Evolutionary conservation across 2,329 filamentous ascomycete genomes (phyloP), one percentile per base, ranked within the genome.

Genomic region (Colletotrichum chlorophyti): DNA sequence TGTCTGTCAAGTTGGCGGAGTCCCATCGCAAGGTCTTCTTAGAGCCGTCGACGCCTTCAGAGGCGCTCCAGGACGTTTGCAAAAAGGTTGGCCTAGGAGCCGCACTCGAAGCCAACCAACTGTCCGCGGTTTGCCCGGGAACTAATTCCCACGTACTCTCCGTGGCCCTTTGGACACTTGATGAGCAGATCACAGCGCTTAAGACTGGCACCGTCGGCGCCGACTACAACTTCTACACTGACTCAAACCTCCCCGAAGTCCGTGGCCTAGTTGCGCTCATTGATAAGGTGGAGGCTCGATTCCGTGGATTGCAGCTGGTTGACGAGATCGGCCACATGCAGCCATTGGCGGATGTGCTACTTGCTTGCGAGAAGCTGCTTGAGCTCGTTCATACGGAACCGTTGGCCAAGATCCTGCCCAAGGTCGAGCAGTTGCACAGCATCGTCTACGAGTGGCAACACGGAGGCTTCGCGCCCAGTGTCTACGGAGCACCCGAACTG

Each of bases 381-480:
- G 83, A 88, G 52, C 85, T 97, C 65, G 81, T 85, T 19, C 88
- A 97, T 65, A 84, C 85, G 1, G 93, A 97, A 53, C 93, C 95
- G 0, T 79, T 99, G 5, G 93, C 93, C 1, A 93, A 90, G 67
- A 87, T 96, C 54, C 84, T 99, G 49, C 91, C 90, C 2, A 91
- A 90, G 69, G 83, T 95, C 3, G 96, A 99, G 72, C 92, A 94
- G 63, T 80, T 99, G 5, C 91, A 98, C 73, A 83, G 81, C 0
- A 88, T 89, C 64, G 85, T 99, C 45, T 89, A 97, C 63, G 93
- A 98, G 73, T 99, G 95, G 95, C 93, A 99, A 71, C 86, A 86
- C 69, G 85, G 86, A 29, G 88, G 90, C 37, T 93, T 97, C 74
- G 93, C 94, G 3, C 96, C 91, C 76, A 86, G 86, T 62, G 85